Base-by-base conservation (phyloP, 106 monocot species). In the Dactylorhiza incarnata region DNA sequence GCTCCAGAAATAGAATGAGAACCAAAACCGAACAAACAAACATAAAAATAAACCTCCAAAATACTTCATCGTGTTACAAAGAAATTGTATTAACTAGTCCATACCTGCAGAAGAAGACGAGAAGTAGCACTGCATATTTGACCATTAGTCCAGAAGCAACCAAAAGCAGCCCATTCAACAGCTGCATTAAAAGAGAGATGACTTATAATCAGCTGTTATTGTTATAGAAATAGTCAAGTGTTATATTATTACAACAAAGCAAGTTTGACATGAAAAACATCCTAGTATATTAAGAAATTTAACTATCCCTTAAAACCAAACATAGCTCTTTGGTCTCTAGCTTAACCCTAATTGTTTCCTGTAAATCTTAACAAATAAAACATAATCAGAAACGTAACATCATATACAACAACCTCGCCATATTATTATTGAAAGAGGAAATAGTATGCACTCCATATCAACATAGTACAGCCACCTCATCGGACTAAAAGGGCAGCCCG, bases 91-190 rank as follows among this genome's bases (percentile, higher is more conserved):
- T 26, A 48, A 72, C 19, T 22, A 72, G 16, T 66, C 67, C 85
- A 94, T 83, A 99, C 99, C 76, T 99, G 99, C 25, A 99, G 54
- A 82, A 99, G 62, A 78, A 99, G 94, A 45, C 99, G 99, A 81
- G 99, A 99, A 46, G 99, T 99, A 74, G 99, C 94, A 81, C 99
- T 99, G 81, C 99, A 99, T 59, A 99, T 99, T 75, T 99, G 99
- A 59, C 99, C 99, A 84, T 99, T 99, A 73, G 99, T 99, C 94
- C 91, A 94, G 77, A 94, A 94, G 83, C 94, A 99, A 25, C 99
- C 99, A 86, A 99, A 99, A 49, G 91, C 49, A 37, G 84, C 72
- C 99, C 99, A 99, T 72, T 99, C 99, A 79, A 86, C 89, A 83
- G 94, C 99, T 99, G 91, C 78, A 69, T 45, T 71, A 74, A 59